A percentile compares a stretch with the other conserved stretches of the same genome.
Evolutionary conservation across 2,329 filamentous ascomycete genomes (phyloP).

Genomic region (Trichoderma koningiopsis): DNA sequence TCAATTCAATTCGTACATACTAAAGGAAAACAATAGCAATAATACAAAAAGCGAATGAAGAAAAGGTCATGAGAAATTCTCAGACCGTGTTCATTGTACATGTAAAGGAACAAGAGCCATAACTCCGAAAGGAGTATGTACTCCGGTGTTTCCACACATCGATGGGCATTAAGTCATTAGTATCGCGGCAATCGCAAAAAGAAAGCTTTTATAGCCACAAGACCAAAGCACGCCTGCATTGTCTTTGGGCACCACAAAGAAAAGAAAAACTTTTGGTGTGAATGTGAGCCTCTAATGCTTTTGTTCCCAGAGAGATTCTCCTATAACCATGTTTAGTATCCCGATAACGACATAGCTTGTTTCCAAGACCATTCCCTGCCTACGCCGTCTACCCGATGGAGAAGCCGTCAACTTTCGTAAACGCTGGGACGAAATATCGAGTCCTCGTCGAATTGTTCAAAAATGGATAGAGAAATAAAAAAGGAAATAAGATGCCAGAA

Average conservation of each 20-base stretch:
- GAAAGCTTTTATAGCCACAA: slow-evolving; percentile 1
- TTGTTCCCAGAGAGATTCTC: slow-evolving; percentile 19
- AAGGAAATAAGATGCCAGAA: slow-evolving; percentile 10
- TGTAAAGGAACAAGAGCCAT: background rate
- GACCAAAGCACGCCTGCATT: background rate
- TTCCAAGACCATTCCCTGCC: slow-evolving; percentile 20
- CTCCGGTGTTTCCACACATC: slow-evolving; percentile 2
- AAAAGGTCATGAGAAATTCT: background rate
- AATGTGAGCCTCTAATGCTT: slow-evolving; percentile 25
- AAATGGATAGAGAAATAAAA: background rate
- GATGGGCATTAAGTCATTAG: slow-evolving; percentile 27
- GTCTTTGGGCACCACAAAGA: slow-evolving; percentile 9
- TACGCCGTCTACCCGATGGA: slow-evolving; percentile 23
- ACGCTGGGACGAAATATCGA: slow-evolving; percentile 11
- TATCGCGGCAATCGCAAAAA: slow-evolving; percentile 9
- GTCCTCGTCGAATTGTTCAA: slow-evolving; percentile 1
- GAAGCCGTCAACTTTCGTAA: slow-evolving; percentile 10
- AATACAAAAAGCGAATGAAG: slow-evolving; percentile 20
- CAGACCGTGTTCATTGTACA: background rate
- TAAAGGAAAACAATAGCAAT: background rate
- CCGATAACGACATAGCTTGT: slow-evolving; percentile 22
- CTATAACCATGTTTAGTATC: slow-evolving; percentile 24
- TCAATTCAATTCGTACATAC: slow-evolving; percentile 21
- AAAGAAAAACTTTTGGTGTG: slow-evolving; percentile 24
- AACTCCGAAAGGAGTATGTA: background rate